Percentiles rank a stretch among this genome's conserved stretches.
Evolutionary conservation across 2,329 filamentous ascomycete species (phyloP).

Genomic region (Pseudomassariella vexata): DNA sequence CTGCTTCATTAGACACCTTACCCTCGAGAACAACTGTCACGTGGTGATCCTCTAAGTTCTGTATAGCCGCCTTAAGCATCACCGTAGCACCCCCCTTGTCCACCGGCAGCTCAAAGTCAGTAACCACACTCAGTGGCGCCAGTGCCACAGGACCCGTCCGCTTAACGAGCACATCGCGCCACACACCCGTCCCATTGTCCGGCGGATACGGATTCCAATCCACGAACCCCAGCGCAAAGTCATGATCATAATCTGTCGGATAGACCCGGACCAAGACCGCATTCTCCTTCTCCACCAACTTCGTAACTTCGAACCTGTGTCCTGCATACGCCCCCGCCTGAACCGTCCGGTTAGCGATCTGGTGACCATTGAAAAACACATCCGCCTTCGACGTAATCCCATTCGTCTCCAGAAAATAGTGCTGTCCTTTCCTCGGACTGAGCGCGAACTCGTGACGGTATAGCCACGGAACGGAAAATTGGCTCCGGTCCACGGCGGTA

Average conservation of each 20-base stretch:
- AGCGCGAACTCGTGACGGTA: conserved; percentile 50
- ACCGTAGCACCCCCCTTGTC: conserved; percentile 26
- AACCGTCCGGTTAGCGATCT: conserved; percentile 38
- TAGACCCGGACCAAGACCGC: conserved; percentile 47
- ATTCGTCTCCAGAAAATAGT: conserved; percentile 50
- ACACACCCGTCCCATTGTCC: conserved; percentile 59
- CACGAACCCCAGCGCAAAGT: conserved; percentile 54
- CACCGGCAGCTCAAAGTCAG: conserved; percentile 29
- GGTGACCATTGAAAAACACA: conserved; percentile 51
- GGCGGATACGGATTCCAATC: conserved; percentile 59
- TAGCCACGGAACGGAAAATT: conserved; percentile 51
- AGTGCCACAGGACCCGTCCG: conserved; percentile 46
- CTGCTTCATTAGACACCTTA: conserved; percentile 27
- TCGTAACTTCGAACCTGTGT: conserved; percentile 48
- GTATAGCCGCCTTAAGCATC: conserved; percentile 30
- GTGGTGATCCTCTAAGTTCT: conserved; percentile 32
- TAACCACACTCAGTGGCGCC: conserved; percentile 37
- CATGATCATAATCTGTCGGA: conserved; percentile 53
- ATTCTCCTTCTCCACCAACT: conserved; percentile 34
- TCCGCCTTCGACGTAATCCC: conserved; percentile 57
- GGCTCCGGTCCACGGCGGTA: conserved; percentile 32
- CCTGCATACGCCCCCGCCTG: conserved; percentile 55
- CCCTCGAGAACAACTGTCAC: conserved; percentile 30
- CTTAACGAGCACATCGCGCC: conserved; percentile 51
- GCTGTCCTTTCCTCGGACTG: conserved; percentile 23